Evolutionary conservation across 768 basidiomycete species (phyloP).

Genomic region (Mycena rosella): DNA sequence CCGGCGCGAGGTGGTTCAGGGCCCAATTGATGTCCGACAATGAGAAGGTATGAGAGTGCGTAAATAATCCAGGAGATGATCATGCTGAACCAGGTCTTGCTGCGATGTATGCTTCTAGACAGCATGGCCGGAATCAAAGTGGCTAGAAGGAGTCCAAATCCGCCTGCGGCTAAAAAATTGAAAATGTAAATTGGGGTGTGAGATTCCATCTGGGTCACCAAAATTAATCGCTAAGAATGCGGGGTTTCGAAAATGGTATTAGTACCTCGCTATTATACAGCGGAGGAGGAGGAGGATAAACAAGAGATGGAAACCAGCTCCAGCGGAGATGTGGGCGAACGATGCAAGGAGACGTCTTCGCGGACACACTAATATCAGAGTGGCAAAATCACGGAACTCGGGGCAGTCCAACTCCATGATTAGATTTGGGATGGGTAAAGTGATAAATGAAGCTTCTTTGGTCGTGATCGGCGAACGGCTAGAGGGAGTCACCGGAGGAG

Average conservation of each 20-base stretch:
- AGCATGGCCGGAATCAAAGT: neutral
- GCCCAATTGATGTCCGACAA: constrained; percentile 18
- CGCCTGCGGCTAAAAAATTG: neutral
- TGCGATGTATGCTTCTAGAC: constrained; percentile 9
- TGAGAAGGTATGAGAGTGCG: constrained; percentile 14
- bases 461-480: no score
- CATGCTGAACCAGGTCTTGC: constrained; percentile 27
- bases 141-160: neutral
- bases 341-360: neutral
- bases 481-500: no score
- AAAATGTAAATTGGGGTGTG: neutral
- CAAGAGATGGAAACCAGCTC: neutral
- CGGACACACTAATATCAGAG: neutral
- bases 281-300: neutral
- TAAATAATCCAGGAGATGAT: constrained; percentile 23
- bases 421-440: neutral
- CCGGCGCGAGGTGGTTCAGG: constrained; percentile 12
- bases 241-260: neutral
- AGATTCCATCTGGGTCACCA: no score
- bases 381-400: neutral
- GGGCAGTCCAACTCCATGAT: neutral
- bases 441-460: no score
- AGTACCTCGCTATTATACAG: neutral
- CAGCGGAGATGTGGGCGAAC: neutral
- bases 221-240: neutral